phyloP scores from a whole-genome alignment of 164 flowering plant genomes.

The Liquidambar formosana region DNA sequence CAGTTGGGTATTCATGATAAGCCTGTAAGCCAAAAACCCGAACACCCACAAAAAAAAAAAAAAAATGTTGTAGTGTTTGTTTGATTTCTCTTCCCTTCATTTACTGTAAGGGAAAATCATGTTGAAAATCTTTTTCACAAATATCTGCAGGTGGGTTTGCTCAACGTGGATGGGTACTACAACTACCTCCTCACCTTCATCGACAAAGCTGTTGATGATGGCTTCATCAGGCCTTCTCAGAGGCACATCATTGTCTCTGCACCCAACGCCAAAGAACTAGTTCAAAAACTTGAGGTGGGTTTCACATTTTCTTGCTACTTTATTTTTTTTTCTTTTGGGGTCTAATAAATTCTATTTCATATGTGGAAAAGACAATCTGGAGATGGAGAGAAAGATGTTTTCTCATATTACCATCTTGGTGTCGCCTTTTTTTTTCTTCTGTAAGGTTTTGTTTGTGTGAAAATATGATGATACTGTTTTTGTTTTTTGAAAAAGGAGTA shows the following conservation, averaged over 20 bases:
- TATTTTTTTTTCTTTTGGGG: background rate
- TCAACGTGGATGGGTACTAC: slow-evolving; percentile 37
- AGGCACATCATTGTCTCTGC: slow-evolving; percentile 32
- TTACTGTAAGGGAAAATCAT: no score
- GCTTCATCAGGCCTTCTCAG: slow-evolving; percentile 28
- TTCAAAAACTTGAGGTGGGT: slow-evolving; percentile 30
- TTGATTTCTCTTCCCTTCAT: no score
- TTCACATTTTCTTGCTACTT: background rate
- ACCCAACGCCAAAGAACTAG: slow-evolving; percentile 27
- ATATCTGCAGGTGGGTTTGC: slow-evolving; percentile 27
- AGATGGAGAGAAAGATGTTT: background rate
- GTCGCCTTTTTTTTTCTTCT: background rate
- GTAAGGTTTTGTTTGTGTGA: background rate
- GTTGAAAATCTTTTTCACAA: no score
- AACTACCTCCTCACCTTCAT: slow-evolving; percentile 26
- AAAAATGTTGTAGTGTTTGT: no score
- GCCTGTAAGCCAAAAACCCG: slow-evolving; percentile 14
- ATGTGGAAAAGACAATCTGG: slow-evolving; percentile 11
- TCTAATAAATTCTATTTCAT: background rate
- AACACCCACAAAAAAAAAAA: no score
- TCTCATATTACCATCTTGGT: slow-evolving; percentile 3
- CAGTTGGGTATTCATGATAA: slow-evolving; percentile 31
- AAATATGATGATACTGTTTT: slow-evolving; percentile 10
- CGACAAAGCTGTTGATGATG: slow-evolving; percentile 35
- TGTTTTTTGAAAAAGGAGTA: slow-evolving; percentile 28